Evolutionary conservation across 1,284 basidiomycete genomes (phyloP), one percentile per base, ranked within the genome.

Genomic region (Puccinia brachypodii): DNA sequence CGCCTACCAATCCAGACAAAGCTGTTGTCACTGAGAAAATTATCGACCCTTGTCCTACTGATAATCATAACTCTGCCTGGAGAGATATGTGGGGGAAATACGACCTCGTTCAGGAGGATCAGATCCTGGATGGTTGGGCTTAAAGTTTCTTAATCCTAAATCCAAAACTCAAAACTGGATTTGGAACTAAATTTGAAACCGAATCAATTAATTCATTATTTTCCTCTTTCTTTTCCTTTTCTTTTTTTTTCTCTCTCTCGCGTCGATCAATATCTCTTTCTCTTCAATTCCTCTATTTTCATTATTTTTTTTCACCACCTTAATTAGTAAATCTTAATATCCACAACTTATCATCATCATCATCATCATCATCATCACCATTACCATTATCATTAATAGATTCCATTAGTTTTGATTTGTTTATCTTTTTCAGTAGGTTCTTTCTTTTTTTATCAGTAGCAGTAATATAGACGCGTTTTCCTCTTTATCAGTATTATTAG

Each of bases 71-170:
- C 16, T 19, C 40, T 3, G 25, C 40, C 11, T 80, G 69, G 68
- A 73, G 58, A 73, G 28, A 44, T 1, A 64, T 80, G 36, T 80
- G 78, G 78, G 53, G 25, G 3, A 38, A 31, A 36, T 50, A 58
- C 19, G 69, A 44, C 22, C 56, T 80, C 42, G 31, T 40, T 14
- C 25, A 73, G 7, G 64, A 68, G 4, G 38, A 80, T 9, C 33
- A 73, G 2, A 73, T 80, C 31, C 33, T 33, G 11, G 78, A 80
- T 38, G 78, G 78, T 28, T 80, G 78, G 78, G 78, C 64, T 56
- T 72, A 25, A 71, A n/a, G n/a, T n/a, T n/a, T 40, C 68, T 31
- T 38, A 31, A 40, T 66, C 28, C 66, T 16, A n/a, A 50, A 9
- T 22, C 47, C 22, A 9, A 22, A 50, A 22, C n/a, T 13, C 50